These are phyloP conservation scores for Babjeviella inositovora DNA, from an alignment of 805 yeast species.

Conservation along the genomic window DNA sequence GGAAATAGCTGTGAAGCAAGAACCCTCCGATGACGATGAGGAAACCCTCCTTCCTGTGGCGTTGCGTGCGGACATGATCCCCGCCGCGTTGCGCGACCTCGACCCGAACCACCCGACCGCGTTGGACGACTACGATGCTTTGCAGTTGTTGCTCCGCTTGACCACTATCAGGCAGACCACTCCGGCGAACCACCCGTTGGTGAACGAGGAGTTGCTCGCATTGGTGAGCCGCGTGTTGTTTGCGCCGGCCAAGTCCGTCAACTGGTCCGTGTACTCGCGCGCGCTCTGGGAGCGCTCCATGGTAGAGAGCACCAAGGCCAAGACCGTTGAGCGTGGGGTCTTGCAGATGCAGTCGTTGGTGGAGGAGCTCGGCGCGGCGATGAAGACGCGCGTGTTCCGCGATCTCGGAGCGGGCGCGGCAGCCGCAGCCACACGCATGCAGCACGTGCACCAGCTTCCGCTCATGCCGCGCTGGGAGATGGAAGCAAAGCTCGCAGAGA, in stretches of 20 bases:
- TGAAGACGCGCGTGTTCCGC: conserved; percentile 38
- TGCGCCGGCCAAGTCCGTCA: conserved; percentile 26
- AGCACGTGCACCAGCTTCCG: conserved; percentile 60
- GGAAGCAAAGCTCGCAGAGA: conserved; percentile 74
- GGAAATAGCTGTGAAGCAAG: conserved; percentile 15
- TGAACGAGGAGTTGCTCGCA: conserved; percentile 74
- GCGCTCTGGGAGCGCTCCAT: conserved; percentile 85
- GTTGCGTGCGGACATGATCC: conserved; percentile 44
- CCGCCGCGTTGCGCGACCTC: conserved; percentile 27
- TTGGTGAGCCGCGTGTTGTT: conserved; percentile 56
- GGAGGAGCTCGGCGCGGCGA: conserved; percentile 64
- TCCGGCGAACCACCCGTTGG: conserved; percentile 55
- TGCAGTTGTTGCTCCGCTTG: conserved; percentile 60
- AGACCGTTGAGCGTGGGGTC: conserved; percentile 87
- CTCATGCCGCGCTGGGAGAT: conserved; percentile 73
- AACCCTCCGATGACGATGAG: conserved; percentile 7
- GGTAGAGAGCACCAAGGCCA: conserved; percentile 63
- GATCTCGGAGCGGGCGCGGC: conserved; percentile 11
- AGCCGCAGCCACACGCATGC: conserved; percentile 8
- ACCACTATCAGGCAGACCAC: conserved; percentile 49
- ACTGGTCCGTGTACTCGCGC: conserved; percentile 68
- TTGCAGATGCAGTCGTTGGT: conserved; percentile 85
- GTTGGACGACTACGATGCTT: conserved; percentile 49
- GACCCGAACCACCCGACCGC: conserved; percentile 80
- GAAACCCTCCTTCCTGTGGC: conserved; percentile 47